Base-by-base conservation (phyloP, 768 basidiomycete genomes). In the Russula ochroleuca region DNA sequence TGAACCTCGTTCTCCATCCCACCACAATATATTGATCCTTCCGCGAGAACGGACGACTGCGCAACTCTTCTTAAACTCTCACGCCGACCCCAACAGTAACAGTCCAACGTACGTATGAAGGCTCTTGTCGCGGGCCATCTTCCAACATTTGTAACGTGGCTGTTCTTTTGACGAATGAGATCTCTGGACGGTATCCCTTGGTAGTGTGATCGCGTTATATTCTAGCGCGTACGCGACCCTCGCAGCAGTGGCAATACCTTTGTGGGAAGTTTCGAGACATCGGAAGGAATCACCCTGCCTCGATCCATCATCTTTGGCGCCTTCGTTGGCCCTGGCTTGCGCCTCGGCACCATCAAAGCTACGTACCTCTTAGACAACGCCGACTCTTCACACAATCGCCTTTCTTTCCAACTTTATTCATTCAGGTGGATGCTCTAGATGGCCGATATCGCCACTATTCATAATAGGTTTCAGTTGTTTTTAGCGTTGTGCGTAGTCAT, bases 311-410 rank as follows among this genome's bases (percentile, higher is more conserved):
- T 68, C 35, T 68, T 68, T 25, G 65, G 67, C 31, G 67, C 67
- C 1, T 59, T 54, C 80, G 48, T 75, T 76, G 1, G 79, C 78
- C 23, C 74, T 74, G 25, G 77, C 78, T 10, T 70, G 70, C 5
- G 61, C 80, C 57, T 37, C 41, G 48, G 55, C 45, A 35, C 54
- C 62, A 43, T 49, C 63, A 61, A 43, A 61, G 62, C 15, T 71
- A 64, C 43, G 45, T 74, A 2, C 78, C 80, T 62, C 64, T 0
- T 67, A 55, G 60, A 50, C 64, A 8, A 8, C 48, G 1, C 65
- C 88, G 40, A 75, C 85, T 37, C 80, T 88, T 59, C 94, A 98
- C 69, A 75, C 86, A 1, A 58, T 88, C 4, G 78, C 87, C 7
- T 96, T 96, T 75, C 82, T 88, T 19, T 95, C 94, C 28, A n/a